Conservation (phyloP, 768 basidiomycete species). For the Auricularia auricula-judae region DNA sequence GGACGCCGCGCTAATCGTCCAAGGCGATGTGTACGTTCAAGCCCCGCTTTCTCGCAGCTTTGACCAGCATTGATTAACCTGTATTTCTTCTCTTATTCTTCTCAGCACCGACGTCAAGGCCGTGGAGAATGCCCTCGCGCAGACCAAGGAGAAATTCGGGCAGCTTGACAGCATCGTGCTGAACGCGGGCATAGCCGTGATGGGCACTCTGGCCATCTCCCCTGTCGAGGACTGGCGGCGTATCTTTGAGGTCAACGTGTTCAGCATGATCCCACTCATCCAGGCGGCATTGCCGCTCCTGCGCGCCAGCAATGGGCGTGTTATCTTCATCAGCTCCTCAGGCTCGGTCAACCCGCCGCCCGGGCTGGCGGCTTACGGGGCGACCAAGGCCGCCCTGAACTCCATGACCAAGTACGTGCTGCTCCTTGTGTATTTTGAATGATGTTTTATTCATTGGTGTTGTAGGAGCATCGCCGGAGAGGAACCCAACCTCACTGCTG, state of each 20-base stretch:
- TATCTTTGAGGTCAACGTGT: conserved; percentile 81
- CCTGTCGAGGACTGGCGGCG: conserved; percentile 51
- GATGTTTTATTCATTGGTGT: background rate
- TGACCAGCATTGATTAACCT: no score
- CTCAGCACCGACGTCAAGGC: conserved; percentile 50
- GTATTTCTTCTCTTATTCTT: no score
- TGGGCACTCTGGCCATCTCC: conserved; percentile 43
- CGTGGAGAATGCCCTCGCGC: conserved; percentile 40
- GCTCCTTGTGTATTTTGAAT: background rate
- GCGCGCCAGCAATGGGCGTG: conserved; percentile 49
- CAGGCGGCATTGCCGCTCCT: conserved; percentile 59
- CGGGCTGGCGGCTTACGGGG: conserved; percentile 76
- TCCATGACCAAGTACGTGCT: conserved; percentile 55
- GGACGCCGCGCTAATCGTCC: conserved; percentile 36
- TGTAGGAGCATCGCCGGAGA: conserved; percentile 75
- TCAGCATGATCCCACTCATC: conserved; percentile 65
- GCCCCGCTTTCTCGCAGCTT: background rate
- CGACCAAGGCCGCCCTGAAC: conserved; percentile 85
- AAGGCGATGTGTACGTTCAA: conserved; percentile 69
- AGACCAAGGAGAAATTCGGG: conserved; percentile 42
- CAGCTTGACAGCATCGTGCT: conserved; percentile 68
- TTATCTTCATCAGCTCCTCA: conserved; percentile 74
- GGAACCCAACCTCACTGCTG: conserved; percentile 60
- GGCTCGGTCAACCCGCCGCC: conserved; percentile 32
- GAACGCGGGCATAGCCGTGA: conserved; percentile 77